phyloP scores from a whole-genome alignment of 352 stramenopile species.

The Phytophthora ohioensis region DNA sequence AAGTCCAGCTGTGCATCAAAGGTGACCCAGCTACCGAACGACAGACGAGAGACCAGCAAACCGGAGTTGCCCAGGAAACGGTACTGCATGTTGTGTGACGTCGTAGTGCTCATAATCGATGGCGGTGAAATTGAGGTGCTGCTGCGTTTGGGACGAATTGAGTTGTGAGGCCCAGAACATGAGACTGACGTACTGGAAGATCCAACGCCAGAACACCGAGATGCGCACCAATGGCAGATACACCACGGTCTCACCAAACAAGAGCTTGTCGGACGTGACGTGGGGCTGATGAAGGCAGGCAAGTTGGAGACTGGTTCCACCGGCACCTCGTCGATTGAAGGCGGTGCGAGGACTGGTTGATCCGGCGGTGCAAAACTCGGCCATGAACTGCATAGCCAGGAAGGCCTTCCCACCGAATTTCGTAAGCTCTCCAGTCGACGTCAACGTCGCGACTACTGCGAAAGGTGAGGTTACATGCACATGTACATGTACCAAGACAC shows the following conservation, averaged over 20 bases:
- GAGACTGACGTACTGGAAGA: conserved; percentile 19
- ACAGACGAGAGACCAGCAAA: conserved; percentile 56
- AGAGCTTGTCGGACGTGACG: conserved; percentile 16
- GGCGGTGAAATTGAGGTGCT: conserved; percentile 1
- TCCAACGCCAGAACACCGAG: conserved; percentile 28
- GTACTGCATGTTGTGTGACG: conserved; percentile 65
- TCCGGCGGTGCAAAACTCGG: conserved; percentile 21
- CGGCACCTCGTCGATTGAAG: conserved; percentile 50
- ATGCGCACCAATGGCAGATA: conserved; percentile 16
- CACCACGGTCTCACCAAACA: conserved; percentile 22
- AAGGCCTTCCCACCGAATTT: conserved; percentile 13
- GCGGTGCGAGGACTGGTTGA: conserved; percentile 34
- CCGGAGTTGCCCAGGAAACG: conserved; percentile 61
- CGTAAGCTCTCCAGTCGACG: not conserved
- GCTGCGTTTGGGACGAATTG: conserved; percentile 8
- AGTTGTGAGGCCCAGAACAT: conserved; percentile 16
- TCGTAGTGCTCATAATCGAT: conserved; percentile 16
- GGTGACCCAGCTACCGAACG: conserved; percentile 62
- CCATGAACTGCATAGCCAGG: conserved; percentile 29
- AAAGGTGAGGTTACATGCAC: too few relatives aligned
- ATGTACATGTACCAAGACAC: too few relatives aligned
- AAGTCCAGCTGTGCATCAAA: conserved; percentile 61
- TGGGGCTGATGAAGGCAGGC: conserved; percentile 10
- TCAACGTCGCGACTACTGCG: conserved; percentile 6
- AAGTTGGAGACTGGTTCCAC: conserved; percentile 26